Evolutionary conservation across 768 basidiomycete species (phyloP).

Genomic region (Ramaria sp.): DNA sequence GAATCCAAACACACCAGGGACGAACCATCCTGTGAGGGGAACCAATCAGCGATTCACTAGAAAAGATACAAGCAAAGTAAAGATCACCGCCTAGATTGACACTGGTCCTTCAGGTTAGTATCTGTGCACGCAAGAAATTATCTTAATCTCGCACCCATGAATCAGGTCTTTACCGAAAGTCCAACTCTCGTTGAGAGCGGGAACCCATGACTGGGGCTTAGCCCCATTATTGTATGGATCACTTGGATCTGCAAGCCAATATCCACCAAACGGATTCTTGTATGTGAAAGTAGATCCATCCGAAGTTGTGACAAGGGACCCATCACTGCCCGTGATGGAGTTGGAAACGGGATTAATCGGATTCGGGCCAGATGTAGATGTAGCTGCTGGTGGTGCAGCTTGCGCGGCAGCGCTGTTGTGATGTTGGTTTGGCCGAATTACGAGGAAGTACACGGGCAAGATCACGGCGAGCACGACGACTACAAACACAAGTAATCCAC

Average conservation of each 20-base stretch:
- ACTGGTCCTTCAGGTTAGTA: background rate
- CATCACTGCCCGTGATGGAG: constrained; percentile 50
- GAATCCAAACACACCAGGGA: background rate
- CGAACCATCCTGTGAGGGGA: background rate
- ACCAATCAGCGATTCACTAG: background rate
- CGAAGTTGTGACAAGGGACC: constrained; percentile 49
- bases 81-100: constrained; percentile 8
- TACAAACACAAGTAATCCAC: constrained; percentile 3
- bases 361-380: background rate
- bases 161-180: constrained; percentile 52
- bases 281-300: constrained; percentile 72
- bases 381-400: background rate
- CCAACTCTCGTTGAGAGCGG: constrained; percentile 69
- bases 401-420: background rate
- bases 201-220: constrained; percentile 69
- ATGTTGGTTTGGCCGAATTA: constrained; percentile 11
- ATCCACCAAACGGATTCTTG: constrained; percentile 65
- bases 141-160: constrained; percentile 33
- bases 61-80: background rate
- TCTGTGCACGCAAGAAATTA: background rate
- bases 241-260: constrained; percentile 57
- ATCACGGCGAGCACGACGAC: constrained; percentile 13
- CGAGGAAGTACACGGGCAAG: constrained; percentile 15
- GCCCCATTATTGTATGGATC: constrained; percentile 72
- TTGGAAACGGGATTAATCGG: constrained; percentile 11